Percentiles rank a stretch among this genome's conserved stretches.
These are phyloP conservation scores for Cerioporus squamosus DNA, from an alignment of 1,284 basidiomycete species.

Conservation along the genomic window DNA sequence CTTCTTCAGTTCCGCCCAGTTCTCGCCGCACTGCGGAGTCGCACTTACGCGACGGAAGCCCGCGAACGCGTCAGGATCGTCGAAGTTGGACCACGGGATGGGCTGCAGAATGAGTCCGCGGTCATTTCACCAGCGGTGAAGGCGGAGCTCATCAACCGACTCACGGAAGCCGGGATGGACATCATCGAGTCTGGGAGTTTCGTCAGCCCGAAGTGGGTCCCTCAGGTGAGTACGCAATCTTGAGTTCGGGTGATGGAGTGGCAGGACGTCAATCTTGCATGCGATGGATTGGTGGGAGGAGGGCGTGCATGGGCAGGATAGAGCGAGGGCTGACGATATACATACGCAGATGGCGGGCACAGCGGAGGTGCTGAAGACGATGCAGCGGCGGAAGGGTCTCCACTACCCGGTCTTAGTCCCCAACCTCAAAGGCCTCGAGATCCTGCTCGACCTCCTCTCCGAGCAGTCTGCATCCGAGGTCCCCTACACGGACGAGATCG, in stretches of 20 bases:
- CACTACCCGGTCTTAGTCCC: conserved; percentile 89
- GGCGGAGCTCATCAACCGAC: conserved; percentile 79
- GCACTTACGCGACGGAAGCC: conserved; percentile 22
- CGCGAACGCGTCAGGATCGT: conserved; percentile 72
- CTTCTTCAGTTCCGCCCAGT: background rate
- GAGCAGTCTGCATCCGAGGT: conserved; percentile 36
- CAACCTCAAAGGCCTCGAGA: conserved; percentile 79
- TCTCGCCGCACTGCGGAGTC: background rate
- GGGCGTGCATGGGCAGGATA: no score
- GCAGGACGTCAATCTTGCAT: no score
- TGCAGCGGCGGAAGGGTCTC: conserved; percentile 56
- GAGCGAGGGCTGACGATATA: no score
- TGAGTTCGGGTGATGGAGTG: background rate
- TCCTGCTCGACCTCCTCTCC: conserved; percentile 60
- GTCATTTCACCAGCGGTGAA: conserved; percentile 79
- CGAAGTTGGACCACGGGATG: conserved; percentile 93
- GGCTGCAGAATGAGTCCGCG: conserved; percentile 89
- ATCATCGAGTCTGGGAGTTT: conserved; percentile 91
- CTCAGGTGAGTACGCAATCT: conserved; percentile 64
- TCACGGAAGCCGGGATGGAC: conserved; percentile 72
- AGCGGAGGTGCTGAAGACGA: conserved; percentile 65
- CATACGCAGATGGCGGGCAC: conserved; percentile 82
- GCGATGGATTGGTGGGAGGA: no score
- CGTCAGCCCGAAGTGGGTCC: conserved; percentile 93
- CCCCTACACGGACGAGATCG: conserved; percentile 80